These are phyloP conservation scores for Chaetomium tenue DNA, from an alignment of 495 filamentous ascomycete genomes.

Conservation along the genomic window DNA sequence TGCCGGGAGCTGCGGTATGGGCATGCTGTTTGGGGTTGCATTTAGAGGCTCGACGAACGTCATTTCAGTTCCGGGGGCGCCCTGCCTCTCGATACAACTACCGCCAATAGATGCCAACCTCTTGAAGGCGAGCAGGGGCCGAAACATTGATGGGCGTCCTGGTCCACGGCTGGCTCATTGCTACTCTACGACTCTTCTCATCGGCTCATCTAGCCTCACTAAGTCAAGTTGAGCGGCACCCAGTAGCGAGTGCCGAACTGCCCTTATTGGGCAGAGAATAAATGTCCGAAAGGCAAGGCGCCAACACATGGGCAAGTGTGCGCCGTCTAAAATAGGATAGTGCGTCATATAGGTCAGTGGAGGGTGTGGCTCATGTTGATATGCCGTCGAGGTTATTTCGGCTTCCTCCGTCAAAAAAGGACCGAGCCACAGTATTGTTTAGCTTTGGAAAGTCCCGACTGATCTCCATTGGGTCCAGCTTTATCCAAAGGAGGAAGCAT, in stretches of 20 bases:
- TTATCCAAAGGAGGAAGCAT: constrained; percentile 21
- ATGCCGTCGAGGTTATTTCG: not conserved
- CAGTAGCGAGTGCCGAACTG: not conserved
- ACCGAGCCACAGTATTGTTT: not conserved
- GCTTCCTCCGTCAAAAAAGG: not conserved
- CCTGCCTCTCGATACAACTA: no score
- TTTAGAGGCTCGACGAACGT: no score
- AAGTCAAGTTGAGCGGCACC: no score
- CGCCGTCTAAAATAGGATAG: not conserved
- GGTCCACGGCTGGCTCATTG: no score
- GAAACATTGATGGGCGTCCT: no score
- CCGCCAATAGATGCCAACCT: no score
- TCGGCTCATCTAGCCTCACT: no score
- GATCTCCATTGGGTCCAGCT: constrained; percentile 12
- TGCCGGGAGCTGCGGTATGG: no score
- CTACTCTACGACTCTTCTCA: no score
- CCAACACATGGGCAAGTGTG: not conserved
- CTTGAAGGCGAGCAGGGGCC: no score
- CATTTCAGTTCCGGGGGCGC: no score
- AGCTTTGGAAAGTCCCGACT: not conserved
- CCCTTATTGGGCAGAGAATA: not conserved
- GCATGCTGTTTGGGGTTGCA: no score
- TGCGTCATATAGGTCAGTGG: not conserved
- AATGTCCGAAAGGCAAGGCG: not conserved
- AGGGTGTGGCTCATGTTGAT: not conserved